Conservation (phyloP, 306 rosid genomes). For the Sphenostylis stenocarpa region DNA sequence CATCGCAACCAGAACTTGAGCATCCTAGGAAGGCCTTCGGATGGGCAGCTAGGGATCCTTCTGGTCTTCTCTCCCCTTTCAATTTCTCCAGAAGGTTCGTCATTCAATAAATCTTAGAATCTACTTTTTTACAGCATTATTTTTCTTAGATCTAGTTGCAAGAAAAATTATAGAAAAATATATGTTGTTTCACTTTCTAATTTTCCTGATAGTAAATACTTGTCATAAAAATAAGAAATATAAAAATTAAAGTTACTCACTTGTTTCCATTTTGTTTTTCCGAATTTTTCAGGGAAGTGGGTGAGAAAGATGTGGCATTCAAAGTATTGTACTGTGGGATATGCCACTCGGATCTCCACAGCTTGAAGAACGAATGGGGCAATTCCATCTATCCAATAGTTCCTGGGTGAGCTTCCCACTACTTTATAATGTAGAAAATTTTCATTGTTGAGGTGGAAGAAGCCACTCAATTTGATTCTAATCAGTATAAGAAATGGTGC, state of each 20-base stretch:
- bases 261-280: too few species aligned
- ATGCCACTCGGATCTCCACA: slow-evolving; percentile 57
- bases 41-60: slow-evolving; percentile 45
- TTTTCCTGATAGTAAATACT: background rate
- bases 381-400: slow-evolving; percentile 39
- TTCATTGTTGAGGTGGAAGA: background rate
- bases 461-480: background rate
- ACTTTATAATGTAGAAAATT: background rate
- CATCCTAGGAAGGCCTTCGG: slow-evolving; percentile 47
- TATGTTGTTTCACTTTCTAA: too few species aligned
- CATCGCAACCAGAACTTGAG: slow-evolving; percentile 11
- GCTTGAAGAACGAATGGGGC: slow-evolving; percentile 49
- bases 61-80: slow-evolving; percentile 51
- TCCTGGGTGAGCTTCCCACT: slow-evolving; percentile 45
- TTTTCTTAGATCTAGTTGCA: background rate
- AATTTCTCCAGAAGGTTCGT: slow-evolving; percentile 45
- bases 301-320: slow-evolving; percentile 49
- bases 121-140: background rate
- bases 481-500: background rate
- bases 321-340: slow-evolving; percentile 54
- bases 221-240: background rate
- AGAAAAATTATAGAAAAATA: too few species aligned
- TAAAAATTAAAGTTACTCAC: background rate
- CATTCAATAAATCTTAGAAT: background rate
- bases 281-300: slow-evolving; percentile 31